A percentile compares a stretch with the other conserved stretches of the same genome.
These are phyloP conservation scores for Pseudocercospora crystallina DNA, from an alignment of 2,329 filamentous ascomycete species.

Conservation along the genomic window DNA sequence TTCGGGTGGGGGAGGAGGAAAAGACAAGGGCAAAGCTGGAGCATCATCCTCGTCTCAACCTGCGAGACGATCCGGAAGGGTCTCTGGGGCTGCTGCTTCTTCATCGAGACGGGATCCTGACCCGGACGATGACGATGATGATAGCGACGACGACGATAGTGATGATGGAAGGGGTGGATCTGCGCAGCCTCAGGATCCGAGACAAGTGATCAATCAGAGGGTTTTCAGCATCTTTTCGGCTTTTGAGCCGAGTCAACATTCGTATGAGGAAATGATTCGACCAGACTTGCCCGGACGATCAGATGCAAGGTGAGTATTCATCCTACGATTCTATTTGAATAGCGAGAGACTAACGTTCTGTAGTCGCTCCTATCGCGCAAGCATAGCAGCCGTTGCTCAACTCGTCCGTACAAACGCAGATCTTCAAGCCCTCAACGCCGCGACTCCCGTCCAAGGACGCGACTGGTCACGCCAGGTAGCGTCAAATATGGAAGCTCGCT, in stretches of 20 bases:
- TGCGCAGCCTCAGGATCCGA: neutral
- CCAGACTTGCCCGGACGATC: constrained; percentile 1
- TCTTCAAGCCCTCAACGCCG: neutral
- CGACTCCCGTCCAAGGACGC: constrained; percentile 5
- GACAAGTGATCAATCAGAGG: neutral
- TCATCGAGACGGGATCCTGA: neutral
- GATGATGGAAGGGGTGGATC: constrained; percentile 3
- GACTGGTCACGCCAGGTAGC: constrained; percentile 9
- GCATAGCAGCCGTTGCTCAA: neutral
- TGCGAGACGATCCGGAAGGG: constrained; percentile 1
- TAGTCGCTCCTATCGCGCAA: constrained; percentile 6
- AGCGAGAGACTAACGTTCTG: neutral
- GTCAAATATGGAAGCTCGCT: constrained; percentile 5
- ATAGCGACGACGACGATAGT: constrained; percentile 9
- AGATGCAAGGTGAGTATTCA: constrained; percentile 3
- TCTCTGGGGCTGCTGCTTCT: neutral
- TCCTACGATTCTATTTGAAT: neutral
- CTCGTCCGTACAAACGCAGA: constrained; percentile 1
- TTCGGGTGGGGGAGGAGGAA: constrained; percentile 3
- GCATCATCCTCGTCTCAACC: constrained; percentile 7
- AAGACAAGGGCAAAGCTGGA: constrained; percentile 10
- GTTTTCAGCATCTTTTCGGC: constrained; percentile 4
- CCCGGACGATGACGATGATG: constrained; percentile 11
- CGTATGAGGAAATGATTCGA: constrained; percentile 2
- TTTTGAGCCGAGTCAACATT: constrained; percentile 9